Base-by-base conservation (phyloP, 176 grass and related monocot species). In the Avena eriantha region DNA sequence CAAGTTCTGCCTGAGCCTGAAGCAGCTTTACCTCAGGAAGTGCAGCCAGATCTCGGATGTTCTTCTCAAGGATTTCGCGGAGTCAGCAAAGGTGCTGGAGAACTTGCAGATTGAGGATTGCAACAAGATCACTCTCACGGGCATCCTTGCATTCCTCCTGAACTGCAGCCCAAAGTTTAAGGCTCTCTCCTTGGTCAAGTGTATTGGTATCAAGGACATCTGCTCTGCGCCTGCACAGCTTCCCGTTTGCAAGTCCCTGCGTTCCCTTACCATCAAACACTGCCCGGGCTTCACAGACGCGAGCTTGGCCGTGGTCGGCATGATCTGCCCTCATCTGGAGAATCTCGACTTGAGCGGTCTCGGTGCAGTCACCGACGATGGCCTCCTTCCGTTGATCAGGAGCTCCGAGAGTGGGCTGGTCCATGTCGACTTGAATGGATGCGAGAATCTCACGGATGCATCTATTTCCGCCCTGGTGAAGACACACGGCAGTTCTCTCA, bases 301-400 rank as follows among this genome's bases (percentile, higher is more conserved):
- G 31, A 96, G 97, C 89, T 81, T 99, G 73, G 89, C 91, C 0
- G 70, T 92, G 71, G 89, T 96, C 0, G 94, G 94, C 43, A 94
- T 91, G 90, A 93, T 99, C 85, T 99, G 92, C 80, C 94, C 97
- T 23, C 91, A 81, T 64, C 76, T 99, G 81, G 94, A 99, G 85
- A 91, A 93, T 56, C 66, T 99, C 5, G 91, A 96, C 65, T 67
- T 99, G 69, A 96, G 97, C 15, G 85, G 94, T 24, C 90, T 96
- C 69, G 73, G 48, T 16, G 85, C 92, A 21, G 89, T 94, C 13
- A 94, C 92, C 2, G 97, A 99, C 69, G 41, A 91, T 1, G 94
- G 92, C 22, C 85, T 99, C 49, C 85, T 96, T 68, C 94, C 97
- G 0, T 83, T 99, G 89, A 85, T 99, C 77, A 85, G 93, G 82